These are phyloP conservation scores for Phytophthora boehmeriae DNA, from an alignment of 352 stramenopile genomes.

Conservation along the genomic window DNA sequence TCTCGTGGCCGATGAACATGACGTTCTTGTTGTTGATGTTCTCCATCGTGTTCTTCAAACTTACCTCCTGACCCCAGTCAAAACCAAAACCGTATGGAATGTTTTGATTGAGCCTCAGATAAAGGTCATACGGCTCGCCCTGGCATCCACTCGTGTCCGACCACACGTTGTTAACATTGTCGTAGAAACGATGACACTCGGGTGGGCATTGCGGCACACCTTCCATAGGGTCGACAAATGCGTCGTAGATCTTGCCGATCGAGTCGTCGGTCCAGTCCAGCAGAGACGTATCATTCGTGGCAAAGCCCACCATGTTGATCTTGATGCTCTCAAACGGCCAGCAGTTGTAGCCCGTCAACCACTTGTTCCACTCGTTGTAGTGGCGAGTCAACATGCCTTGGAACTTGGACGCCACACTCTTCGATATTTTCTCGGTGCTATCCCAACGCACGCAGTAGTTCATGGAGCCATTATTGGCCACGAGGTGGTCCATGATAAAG, in stretches of 20 bases:
- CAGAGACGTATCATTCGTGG: conserved; percentile 16
- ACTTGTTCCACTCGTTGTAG: conserved; percentile 32
- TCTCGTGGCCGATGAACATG: conserved; percentile 32
- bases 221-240: conserved; percentile 21
- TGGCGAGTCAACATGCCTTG: conserved; percentile 38
- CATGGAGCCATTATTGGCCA: conserved; percentile 30
- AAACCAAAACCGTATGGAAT: conserved; percentile 17
- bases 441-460: conserved; percentile 55
- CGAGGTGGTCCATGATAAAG: conserved; percentile 40
- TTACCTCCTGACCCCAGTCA: conserved; percentile 18
- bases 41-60: conserved; percentile 7
- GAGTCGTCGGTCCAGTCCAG: conserved; percentile 44
- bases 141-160: conserved; percentile 33
- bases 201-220: conserved; percentile 27
- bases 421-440: conserved; percentile 39
- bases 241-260: conserved; percentile 32
- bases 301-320: conserved; percentile 27
- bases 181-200: conserved; percentile 35
- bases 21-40: conserved; percentile 4
- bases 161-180: conserved; percentile 12
- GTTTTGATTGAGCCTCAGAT: conserved; percentile 24
- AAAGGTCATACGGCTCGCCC: conserved; percentile 33
- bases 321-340: conserved; percentile 31
- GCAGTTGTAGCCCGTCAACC: conserved; percentile 30
- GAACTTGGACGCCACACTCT: conserved; percentile 41